A percentile compares a stretch with the other conserved stretches of the same genome.
Conservation (phyloP, 148 eudicot species). For the Silene latifolia region DNA sequence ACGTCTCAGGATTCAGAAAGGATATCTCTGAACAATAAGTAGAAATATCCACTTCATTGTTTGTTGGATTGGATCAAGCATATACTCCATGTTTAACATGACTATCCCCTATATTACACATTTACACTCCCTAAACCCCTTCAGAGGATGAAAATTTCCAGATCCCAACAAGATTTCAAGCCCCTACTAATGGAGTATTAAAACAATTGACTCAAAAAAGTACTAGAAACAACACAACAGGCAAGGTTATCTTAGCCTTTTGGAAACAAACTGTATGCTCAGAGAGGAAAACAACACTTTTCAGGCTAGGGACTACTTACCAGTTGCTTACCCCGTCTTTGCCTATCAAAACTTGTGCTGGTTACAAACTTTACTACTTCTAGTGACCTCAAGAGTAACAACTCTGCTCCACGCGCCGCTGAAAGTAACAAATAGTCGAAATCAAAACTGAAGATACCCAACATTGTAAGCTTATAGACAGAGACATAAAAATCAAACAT, state of each 20-base stretch:
- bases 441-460: background rate
- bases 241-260: background rate
- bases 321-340: constrained; percentile 76
- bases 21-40: background rate
- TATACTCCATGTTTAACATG: background rate
- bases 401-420: constrained; percentile 77
- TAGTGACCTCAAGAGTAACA: constrained; percentile 51
- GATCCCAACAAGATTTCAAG: background rate
- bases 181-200: background rate
- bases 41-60: background rate
- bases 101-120: background rate
- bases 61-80: background rate
- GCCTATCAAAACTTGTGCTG: constrained; percentile 68
- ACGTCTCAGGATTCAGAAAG: background rate
- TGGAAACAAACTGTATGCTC: background rate
- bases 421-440: constrained; percentile 25
- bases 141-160: background rate
- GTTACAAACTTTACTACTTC: constrained; percentile 55
- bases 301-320: constrained; percentile 41
- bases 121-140: background rate
- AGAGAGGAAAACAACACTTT: background rate
- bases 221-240: background rate
- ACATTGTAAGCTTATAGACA: background rate
- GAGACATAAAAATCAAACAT: background rate
- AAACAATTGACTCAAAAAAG: background rate